Conservation (phyloP, 768 basidiomycete genomes). For the Pisolithus sp. region DNA sequence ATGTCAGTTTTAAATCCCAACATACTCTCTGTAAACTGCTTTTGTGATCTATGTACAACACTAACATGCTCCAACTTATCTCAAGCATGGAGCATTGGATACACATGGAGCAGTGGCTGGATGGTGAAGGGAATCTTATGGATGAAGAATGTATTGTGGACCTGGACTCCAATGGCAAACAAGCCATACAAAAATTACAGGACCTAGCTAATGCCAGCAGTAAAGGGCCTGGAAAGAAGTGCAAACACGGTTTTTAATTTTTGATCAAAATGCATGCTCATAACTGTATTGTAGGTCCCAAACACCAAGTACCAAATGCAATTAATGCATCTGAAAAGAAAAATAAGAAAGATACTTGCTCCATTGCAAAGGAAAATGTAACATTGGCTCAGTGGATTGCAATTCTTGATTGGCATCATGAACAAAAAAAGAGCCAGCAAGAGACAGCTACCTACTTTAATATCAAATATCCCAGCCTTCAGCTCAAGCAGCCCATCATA, state of each 20-base stretch:
- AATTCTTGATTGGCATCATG: conserved; percentile 32
- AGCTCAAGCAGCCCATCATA: conserved; percentile 26
- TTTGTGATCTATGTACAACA: too few species aligned
- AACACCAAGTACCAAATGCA: not conserved
- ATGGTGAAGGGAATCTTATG: conserved; percentile 17
- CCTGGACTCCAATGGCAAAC: not conserved
- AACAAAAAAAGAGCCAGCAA: conserved; percentile 27
- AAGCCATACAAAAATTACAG: not conserved
- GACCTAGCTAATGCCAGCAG: not conserved
- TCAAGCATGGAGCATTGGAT: too few species aligned
- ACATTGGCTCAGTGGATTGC: conserved; percentile 29
- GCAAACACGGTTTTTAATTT: conserved; percentile 1
- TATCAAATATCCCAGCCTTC: conserved; percentile 27
- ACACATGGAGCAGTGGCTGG: conserved; percentile 19
- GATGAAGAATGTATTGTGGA: conserved; percentile 17
- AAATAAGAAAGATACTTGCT: not conserved
- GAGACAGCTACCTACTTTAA: conserved; percentile 28
- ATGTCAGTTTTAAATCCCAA: too few species aligned
- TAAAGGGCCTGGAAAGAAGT: not conserved
- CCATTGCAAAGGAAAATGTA: conserved; percentile 15
- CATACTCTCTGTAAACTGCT: too few species aligned
- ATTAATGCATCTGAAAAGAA: not conserved
- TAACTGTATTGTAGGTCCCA: conserved; percentile 1
- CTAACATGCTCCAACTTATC: too few species aligned
- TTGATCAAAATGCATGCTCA: not conserved